phyloP scores from a whole-genome alignment of 768 basidiomycete genomes.

The Tulasnella sp. region DNA sequence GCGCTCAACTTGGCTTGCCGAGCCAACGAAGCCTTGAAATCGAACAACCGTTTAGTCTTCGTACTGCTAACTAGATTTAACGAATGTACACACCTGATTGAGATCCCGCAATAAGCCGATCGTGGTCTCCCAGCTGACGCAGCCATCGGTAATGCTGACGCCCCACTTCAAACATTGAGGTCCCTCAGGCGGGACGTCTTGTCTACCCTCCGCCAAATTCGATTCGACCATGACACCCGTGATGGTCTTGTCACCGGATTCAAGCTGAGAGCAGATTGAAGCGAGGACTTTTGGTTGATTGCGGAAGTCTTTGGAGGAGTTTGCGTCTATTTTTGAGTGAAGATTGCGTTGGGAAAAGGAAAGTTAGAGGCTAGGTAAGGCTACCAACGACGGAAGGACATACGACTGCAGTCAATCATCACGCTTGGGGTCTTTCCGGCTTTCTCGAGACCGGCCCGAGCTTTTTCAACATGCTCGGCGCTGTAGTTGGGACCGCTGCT shows the following conservation, averaged over 20 bases:
- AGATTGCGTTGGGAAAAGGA: not conserved
- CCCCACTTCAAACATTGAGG: constrained; percentile 72
- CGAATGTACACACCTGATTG: constrained; percentile 51
- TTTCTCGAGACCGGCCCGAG: constrained; percentile 65
- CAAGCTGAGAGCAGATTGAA: constrained; percentile 73
- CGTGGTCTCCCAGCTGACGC: constrained; percentile 83
- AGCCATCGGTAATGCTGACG: constrained; percentile 90
- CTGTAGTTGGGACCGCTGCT: constrained; percentile 89
- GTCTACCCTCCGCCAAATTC: constrained; percentile 87
- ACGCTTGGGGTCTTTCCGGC: constrained; percentile 63
- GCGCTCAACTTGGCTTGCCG: not conserved
- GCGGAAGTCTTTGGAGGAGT: constrained; percentile 92
- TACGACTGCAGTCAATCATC: constrained; percentile 88
- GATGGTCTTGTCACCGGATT: constrained; percentile 64
- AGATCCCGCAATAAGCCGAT: constrained; percentile 72
- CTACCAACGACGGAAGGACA: constrained; percentile 42
- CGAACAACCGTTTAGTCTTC: not conserved
- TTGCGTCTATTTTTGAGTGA: constrained; percentile 68
- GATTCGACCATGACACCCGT: constrained; percentile 98
- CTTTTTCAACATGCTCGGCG: constrained; percentile 68
- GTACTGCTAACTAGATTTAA: not conserved
- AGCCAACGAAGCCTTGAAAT: not conserved
- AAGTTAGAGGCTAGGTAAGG: not conserved
- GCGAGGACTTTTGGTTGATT: constrained; percentile 85
- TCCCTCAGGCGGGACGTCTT: constrained; percentile 78